These are phyloP conservation scores for Microstegium vimineum DNA, from an alignment of 176 grass and related monocot species.

Conservation along the genomic window DNA sequence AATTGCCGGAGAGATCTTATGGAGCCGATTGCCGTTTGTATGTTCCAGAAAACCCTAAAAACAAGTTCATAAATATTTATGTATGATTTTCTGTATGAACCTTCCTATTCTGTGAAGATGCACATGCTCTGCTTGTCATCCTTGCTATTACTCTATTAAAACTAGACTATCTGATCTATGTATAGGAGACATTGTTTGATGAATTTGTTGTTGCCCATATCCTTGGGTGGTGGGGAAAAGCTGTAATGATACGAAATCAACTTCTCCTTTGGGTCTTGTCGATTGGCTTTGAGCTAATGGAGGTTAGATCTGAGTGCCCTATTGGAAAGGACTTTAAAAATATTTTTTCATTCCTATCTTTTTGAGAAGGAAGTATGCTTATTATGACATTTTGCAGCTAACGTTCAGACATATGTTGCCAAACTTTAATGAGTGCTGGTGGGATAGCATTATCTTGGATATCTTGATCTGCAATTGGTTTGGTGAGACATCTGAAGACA, in stretches of 20 bases:
- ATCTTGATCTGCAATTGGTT: constrained; percentile 99
- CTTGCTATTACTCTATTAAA: constrained; percentile 15
- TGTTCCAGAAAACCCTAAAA: constrained; percentile 96
- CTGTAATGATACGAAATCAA: constrained; percentile 99
- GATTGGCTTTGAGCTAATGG: constrained; percentile 96
- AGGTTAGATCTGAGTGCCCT: constrained; percentile 56
- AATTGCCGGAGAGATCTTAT: constrained; percentile 94
- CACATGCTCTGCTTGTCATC: background rate
- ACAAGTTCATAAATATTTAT: constrained; percentile 99
- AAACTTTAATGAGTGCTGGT: constrained; percentile 99
- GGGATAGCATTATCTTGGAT: constrained; percentile 98
- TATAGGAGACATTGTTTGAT: constrained; percentile 97
- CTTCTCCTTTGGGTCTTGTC: constrained; percentile 91
- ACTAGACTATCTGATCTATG: constrained; percentile 32
- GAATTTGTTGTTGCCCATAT: constrained; percentile 96
- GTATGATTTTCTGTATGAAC: constrained; percentile 66
- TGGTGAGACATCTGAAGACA: constrained; percentile 51
- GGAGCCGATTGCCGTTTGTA: constrained; percentile 92
- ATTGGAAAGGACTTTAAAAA: constrained; percentile 1
- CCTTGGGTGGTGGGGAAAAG: constrained; percentile 99
- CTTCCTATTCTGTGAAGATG: constrained; percentile 43
- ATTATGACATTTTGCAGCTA: constrained; percentile 52
- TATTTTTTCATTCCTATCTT: background rate
- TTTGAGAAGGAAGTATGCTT: constrained; percentile 32
- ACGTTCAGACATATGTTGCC: constrained; percentile 99